These are phyloP conservation scores for Sugiyamaella americana DNA, from an alignment of 805 yeast species.

Conservation along the genomic window DNA sequence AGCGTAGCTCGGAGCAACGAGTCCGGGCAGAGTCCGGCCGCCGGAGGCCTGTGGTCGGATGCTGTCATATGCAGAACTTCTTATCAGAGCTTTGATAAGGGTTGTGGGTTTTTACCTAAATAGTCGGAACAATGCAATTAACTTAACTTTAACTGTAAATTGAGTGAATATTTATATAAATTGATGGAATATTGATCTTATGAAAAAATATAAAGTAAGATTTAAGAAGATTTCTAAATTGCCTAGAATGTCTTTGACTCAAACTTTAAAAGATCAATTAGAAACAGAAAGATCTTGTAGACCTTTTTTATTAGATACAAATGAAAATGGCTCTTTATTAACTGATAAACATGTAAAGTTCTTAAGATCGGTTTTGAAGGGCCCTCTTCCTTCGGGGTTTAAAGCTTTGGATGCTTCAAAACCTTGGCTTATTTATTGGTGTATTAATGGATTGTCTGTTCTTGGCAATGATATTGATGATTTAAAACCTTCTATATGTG, in stretches of 20 bases:
- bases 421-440: conserved; percentile 89
- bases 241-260: conserved; percentile 3
- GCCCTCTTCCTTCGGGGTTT: conserved; percentile 47
- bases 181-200: too few relatives aligned
- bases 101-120: too few relatives aligned
- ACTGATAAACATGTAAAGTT: conserved; percentile 39
- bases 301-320: background rate
- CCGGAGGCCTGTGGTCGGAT: too few relatives aligned
- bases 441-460: conserved; percentile 47
- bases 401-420: conserved; percentile 76
- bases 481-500: conserved; percentile 23
- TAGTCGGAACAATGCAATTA: too few relatives aligned
- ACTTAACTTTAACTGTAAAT: too few relatives aligned
- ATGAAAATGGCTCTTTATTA: background rate
- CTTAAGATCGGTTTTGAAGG: conserved; percentile 34
- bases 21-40: too few relatives aligned
- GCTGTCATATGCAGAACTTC: too few relatives aligned
- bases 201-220: background rate
- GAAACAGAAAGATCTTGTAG: conserved; percentile 1
- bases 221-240: background rate
- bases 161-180: too few relatives aligned
- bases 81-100: too few relatives aligned
- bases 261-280: conserved; percentile 2
- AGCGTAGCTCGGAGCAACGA: too few relatives aligned
- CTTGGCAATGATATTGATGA: conserved; percentile 34